Base-by-base conservation (phyloP, 306 rosid species). In the Sicyos baderoa region DNA sequence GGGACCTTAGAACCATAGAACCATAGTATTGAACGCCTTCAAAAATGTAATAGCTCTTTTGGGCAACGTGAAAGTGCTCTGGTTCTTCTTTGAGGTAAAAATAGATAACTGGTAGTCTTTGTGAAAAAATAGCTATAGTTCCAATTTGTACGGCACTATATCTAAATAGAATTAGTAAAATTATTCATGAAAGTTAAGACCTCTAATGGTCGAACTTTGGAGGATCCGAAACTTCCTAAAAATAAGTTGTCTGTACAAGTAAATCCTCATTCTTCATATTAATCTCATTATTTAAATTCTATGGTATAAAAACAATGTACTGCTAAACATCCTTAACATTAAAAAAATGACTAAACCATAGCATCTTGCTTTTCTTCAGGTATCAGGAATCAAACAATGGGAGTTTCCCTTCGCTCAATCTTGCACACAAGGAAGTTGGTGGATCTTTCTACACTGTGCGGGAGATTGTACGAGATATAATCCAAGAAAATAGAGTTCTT, bases 391-490 rank as follows among this genome's bases (percentile, higher is more conserved):
- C 86, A 44, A 85, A 93, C 78, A 84, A 83, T 19, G 99, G 99
- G 61, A 90, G 74, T 78, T 93, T 93, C 64, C 99, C 99, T 66
- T 88, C 99, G 11, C 88, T 93, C 73, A 90, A 81, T 62, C 89
- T 88, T 35, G 88, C 99, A 9, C 99, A 93, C 79, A 90, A 90
- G 82, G 99, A 93, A 81, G 99, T 93, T 10, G 98, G 98, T 73
- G 98, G 98, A 40, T 92, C 97, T 70, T 92, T 92, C 86, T 93
- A 93, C 85, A 93, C 97, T 0, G 96, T 93, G n/a, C 83, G 99
- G 52, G 99, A 93, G 86, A 93, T 93, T 79, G 97, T 93, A 54
- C 83, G 97, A 11, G 99, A 93, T 74, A 71, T 93, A 78, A 93
- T 93, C 76, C 99, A 88, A 86, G 97, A 93, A 74, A 93, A 93